Conservation (phyloP, 371 early-diverging fungal species). For the Entomophthora muscae region DNA sequence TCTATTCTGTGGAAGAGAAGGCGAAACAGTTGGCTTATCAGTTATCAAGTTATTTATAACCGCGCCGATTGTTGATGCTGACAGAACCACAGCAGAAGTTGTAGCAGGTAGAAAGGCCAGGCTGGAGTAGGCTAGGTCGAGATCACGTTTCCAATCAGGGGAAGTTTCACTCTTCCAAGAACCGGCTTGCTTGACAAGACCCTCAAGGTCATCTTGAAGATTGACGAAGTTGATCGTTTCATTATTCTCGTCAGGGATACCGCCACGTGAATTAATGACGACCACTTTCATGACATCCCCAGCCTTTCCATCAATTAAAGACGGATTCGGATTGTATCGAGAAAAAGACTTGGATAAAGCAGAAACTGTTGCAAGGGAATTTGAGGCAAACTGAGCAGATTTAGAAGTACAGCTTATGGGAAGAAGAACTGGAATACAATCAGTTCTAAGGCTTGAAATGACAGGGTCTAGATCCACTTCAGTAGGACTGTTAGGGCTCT, state of each 20-base stretch:
- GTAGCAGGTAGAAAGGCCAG: constrained; percentile 27
- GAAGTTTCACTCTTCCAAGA: background rate
- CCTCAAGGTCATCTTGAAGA: constrained; percentile 34
- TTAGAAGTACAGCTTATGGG: constrained; percentile 12
- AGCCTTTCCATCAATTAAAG: background rate
- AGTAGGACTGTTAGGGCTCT: constrained; percentile 7
- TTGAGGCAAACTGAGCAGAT: background rate
- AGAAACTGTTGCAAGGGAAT: constrained; percentile 14
- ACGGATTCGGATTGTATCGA: background rate
- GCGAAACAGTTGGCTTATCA: constrained; percentile 31
- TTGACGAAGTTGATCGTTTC: constrained; percentile 39
- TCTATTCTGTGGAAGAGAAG: constrained; percentile 14
- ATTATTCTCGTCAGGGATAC: constrained; percentile 21
- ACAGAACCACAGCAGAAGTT: constrained; percentile 33
- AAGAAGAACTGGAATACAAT: constrained; percentile 13
- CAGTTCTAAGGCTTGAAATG: constrained; percentile 9
- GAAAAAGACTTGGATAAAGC: constrained; percentile 25
- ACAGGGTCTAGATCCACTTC: background rate
- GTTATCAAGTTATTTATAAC: constrained; percentile 34
- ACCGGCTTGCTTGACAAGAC: constrained; percentile 11
- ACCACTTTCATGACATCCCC: constrained; percentile 18
- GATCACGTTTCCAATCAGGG: constrained; percentile 17
- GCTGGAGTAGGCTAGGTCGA: constrained; percentile 28
- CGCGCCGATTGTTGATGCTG: constrained; percentile 20
- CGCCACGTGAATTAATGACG: constrained; percentile 30